Evolutionary conservation across 805 yeast genomes (phyloP).

Genomic region (Zygotorulaspora danielsina): DNA sequence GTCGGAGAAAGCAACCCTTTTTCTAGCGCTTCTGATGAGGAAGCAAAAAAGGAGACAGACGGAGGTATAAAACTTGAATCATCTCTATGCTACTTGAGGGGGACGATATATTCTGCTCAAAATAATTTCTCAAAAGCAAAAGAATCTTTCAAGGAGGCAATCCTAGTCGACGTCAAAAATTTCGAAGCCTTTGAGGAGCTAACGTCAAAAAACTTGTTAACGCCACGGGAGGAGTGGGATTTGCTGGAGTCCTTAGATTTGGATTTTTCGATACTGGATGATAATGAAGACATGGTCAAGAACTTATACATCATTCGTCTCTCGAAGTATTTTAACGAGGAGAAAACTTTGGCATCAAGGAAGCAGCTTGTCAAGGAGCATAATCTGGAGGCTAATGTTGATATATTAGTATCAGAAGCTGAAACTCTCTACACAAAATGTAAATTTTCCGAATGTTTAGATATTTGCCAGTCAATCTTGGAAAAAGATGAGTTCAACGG

Average conservation of each 20-base stretch:
- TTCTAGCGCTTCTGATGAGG: constrained; percentile 29
- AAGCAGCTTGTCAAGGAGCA: constrained; percentile 64
- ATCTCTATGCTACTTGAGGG: constrained; percentile 80
- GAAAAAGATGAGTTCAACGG: constrained; percentile 67
- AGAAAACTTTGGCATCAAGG: constrained; percentile 61
- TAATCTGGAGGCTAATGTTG: constrained; percentile 63
- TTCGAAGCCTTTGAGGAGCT: constrained; percentile 87
- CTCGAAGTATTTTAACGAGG: constrained; percentile 63
- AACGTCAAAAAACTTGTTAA: constrained; percentile 62
- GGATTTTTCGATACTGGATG: constrained; percentile 56
- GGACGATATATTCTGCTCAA: constrained; percentile 74
- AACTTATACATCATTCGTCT: constrained; percentile 70
- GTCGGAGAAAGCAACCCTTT: constrained; percentile 83
- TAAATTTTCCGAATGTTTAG: constrained; percentile 69
- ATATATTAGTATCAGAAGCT: constrained; percentile 62
- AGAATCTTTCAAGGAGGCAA: constrained; percentile 82
- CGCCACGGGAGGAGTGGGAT: constrained; percentile 87
- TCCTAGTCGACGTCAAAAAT: constrained; percentile 82
- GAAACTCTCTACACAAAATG: constrained; percentile 72
- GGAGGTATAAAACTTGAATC: constrained; percentile 87
- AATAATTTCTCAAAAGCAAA: constrained; percentile 83
- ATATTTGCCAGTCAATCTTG: constrained; percentile 56
- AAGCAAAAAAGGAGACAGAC: constrained; percentile 38
- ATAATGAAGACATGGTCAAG: constrained; percentile 75
- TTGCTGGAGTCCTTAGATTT: constrained; percentile 64